Evolutionary conservation across 139 green algal genomes (phyloP).

Genomic region (Auxenochlorella pyrenoidosa): DNA sequence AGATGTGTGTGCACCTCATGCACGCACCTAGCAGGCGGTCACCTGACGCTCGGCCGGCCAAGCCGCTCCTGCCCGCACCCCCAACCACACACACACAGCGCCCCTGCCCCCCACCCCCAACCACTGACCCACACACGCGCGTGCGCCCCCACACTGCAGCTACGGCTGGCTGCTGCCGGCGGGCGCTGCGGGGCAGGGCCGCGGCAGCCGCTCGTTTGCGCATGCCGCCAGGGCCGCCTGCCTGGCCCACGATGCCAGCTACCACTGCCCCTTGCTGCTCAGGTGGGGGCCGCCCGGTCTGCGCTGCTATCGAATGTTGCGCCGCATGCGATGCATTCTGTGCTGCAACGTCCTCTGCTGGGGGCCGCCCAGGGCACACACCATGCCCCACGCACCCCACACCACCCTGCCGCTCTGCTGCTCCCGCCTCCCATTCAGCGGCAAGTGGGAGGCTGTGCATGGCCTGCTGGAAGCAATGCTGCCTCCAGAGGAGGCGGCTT

Average conservation of each 20-base stretch:
- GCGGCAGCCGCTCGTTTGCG: conserved; percentile 67
- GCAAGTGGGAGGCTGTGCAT: not conserved
- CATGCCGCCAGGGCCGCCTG: conserved; percentile 39
- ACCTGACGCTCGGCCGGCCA: too few species aligned
- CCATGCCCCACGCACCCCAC: not conserved
- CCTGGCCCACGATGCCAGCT: conserved; percentile 77
- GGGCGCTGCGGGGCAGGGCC: conserved; percentile 55
- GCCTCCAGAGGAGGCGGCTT: not conserved
- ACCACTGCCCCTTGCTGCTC: conserved; percentile 71
- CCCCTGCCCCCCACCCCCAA: too few species aligned
- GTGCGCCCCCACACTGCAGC: conserved; percentile 35
- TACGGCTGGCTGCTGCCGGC: conserved; percentile 69
- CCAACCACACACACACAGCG: not conserved
- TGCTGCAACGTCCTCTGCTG: not conserved
- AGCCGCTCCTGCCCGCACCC: too few species aligned
- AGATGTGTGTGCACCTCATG: too few species aligned
- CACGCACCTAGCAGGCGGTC: too few species aligned
- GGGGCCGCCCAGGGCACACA: not conserved
- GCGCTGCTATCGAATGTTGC: not conserved
- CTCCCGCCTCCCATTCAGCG: not conserved
- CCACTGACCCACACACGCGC: not conserved
- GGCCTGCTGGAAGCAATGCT: not conserved
- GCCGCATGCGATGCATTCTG: not conserved
- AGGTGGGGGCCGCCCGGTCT: not conserved
- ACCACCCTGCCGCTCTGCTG: not conserved